Evolutionary conservation across 441 rosid genomes (phyloP).

Genomic region (Pelargonium fulgidum): DNA sequence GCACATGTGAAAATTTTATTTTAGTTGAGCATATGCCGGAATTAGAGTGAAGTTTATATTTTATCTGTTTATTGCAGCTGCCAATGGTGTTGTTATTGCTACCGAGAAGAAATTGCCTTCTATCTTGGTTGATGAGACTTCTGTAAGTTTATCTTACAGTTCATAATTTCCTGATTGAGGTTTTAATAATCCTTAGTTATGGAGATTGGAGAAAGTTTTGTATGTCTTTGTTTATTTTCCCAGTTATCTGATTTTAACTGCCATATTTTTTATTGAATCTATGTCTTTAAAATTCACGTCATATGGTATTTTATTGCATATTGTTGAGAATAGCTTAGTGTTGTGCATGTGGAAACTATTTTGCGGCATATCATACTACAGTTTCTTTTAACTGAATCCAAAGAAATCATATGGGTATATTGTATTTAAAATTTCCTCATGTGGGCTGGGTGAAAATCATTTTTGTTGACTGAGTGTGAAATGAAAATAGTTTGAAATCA

Average conservation of each 20-base stretch:
- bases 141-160: constrained; percentile 40
- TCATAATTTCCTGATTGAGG: neutral
- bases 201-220: no score
- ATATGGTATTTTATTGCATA: neutral
- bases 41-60: neutral
- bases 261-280: neutral
- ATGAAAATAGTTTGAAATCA: neutral
- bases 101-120: constrained; percentile 92
- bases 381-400: neutral
- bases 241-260: neutral
- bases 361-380: neutral
- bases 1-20: neutral
- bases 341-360: neutral
- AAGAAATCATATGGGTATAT: neutral
- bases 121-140: constrained; percentile 82
- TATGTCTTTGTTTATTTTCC: neutral
- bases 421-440: neutral
- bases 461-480: neutral
- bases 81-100: constrained; percentile 91
- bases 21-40: neutral
- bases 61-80: constrained; percentile 42
- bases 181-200: neutral
- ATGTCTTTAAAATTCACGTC: neutral
- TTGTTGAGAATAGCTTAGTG: neutral
- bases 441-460: neutral